phyloP scores from a whole-genome alignment of 2,329 filamentous ascomycete genomes.

The Alternaria gansuensis region DNA sequence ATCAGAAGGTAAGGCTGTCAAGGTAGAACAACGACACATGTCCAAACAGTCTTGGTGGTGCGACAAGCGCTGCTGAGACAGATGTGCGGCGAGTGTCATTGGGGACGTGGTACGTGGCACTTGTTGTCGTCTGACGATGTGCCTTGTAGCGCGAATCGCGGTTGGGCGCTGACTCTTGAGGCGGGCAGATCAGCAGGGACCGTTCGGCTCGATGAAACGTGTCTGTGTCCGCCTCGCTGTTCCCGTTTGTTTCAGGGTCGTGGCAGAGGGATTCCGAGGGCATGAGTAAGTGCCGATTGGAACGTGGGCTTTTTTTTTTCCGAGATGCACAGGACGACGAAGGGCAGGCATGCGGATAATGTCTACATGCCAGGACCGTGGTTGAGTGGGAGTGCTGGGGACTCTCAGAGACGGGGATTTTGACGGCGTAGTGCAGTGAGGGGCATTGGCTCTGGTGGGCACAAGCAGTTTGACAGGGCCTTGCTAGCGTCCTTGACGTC shows the following conservation, averaged over 20 bases:
- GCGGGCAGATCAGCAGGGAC: conserved; percentile 28
- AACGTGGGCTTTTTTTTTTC: conserved; percentile 2
- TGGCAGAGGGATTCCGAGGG: conserved; percentile 16
- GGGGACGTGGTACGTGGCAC: conserved; percentile 11
- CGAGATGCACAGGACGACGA: not conserved
- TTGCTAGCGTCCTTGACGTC: not conserved
- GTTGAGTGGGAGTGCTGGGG: not conserved
- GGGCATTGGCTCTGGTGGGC: conserved; percentile 1
- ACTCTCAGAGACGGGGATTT: not conserved
- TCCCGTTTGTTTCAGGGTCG: conserved; percentile 34
- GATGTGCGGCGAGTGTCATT: conserved; percentile 15
- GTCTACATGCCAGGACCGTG: not conserved
- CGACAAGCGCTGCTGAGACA: conserved; percentile 16
- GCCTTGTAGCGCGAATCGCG: conserved; percentile 17
- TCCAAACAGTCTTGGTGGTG: conserved; percentile 8
- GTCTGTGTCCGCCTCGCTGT: conserved; percentile 29
- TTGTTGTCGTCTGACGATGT: conserved; percentile 14
- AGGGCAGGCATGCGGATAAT: not conserved
- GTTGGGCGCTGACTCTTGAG: conserved; percentile 17
- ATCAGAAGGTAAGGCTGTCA: conserved; percentile 1
- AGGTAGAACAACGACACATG: conserved; percentile 4
- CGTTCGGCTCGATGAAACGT: conserved; percentile 37
- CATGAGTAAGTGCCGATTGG: conserved; percentile 8
- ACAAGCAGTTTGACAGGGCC: not conserved
- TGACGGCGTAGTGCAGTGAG: not conserved